Evolutionary conservation across 2,329 filamentous ascomycete genomes (phyloP).

Genomic region (Xylariaceae sp.): DNA sequence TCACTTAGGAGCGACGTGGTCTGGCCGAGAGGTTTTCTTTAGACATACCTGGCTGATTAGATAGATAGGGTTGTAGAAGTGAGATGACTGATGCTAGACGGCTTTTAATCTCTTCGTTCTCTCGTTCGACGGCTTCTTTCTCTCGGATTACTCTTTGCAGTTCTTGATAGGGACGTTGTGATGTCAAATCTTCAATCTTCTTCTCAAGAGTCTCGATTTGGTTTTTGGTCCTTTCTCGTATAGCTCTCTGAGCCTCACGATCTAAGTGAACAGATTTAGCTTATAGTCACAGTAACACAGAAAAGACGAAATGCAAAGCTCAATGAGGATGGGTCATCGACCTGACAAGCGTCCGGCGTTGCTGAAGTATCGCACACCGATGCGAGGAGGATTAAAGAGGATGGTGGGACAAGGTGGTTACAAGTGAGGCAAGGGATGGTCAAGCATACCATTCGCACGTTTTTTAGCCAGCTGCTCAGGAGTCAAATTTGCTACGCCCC

Average conservation of each 20-base stretch:
- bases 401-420: background rate
- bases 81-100: conserved; percentile 62
- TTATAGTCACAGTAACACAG: background rate
- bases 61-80: conserved; percentile 58
- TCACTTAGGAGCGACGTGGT: background rate
- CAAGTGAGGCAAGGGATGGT: background rate
- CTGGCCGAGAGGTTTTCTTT: background rate
- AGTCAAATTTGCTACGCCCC: conserved; percentile 61
- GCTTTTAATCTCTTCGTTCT: conserved; percentile 74
- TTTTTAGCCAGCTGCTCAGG: conserved; percentile 71
- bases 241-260: conserved; percentile 80
- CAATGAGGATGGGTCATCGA: too few relatives aligned
- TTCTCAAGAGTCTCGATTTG: conserved; percentile 73
- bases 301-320: too few relatives aligned
- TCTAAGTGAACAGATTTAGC: conserved; percentile 46
- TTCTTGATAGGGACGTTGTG: conserved; percentile 78
- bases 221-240: conserved; percentile 75
- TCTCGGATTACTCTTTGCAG: conserved; percentile 70
- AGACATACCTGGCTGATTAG: conserved; percentile 24
- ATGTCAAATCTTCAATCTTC: conserved; percentile 70
- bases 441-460: conserved; percentile 49
- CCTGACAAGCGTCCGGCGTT: too few relatives aligned
- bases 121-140: conserved; percentile 72
- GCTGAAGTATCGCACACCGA: too few relatives aligned
- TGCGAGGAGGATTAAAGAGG: too few relatives aligned